A percentile compares a stretch with the other conserved stretches of the same genome.
phyloP scores from a whole-genome alignment of 2,329 filamentous ascomycete genomes.

The Paraphoma sp. region DNA sequence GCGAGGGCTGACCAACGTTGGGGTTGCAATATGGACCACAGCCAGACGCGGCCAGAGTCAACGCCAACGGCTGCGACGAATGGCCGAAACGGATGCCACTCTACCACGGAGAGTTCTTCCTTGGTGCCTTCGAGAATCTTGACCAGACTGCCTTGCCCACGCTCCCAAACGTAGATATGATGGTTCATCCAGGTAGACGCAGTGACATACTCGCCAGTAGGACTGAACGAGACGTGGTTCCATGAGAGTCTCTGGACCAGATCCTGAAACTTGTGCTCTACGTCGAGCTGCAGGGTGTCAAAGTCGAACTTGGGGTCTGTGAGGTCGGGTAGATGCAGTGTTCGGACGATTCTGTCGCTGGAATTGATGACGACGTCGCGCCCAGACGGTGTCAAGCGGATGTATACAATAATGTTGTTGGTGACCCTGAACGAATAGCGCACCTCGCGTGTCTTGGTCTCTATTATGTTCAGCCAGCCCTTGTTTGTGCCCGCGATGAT shows the following conservation, averaged over 20 bases:
- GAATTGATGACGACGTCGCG: slow-evolving; percentile 90
- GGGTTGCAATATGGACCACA: slow-evolving; percentile 94
- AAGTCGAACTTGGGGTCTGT: slow-evolving; percentile 70
- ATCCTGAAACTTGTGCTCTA: slow-evolving; percentile 98
- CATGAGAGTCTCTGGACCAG: slow-evolving; percentile 93
- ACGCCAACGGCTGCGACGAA: slow-evolving; percentile 90
- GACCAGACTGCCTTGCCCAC: slow-evolving; percentile 88
- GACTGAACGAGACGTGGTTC: slow-evolving; percentile 97
- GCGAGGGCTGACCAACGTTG: slow-evolving; percentile 98
- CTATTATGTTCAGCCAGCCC: slow-evolving; percentile 94
- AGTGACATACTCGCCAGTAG: slow-evolving; percentile 92
- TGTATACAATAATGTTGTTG: slow-evolving; percentile 83
- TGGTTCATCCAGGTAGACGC: slow-evolving; percentile 98
- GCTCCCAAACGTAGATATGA: slow-evolving; percentile 98
- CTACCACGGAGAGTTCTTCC: slow-evolving; percentile 93
- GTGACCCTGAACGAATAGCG: slow-evolving; percentile 91
- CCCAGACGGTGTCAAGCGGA: slow-evolving; percentile 84
- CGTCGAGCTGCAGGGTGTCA: slow-evolving; percentile 84
- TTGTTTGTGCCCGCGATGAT: slow-evolving; percentile 94
- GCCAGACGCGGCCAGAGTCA: slow-evolving; percentile 90
- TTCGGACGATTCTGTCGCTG: slow-evolving; percentile 92
- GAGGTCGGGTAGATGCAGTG: slow-evolving; percentile 84
- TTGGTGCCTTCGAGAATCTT: slow-evolving; percentile 97
- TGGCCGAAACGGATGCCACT: slow-evolving; percentile 92
- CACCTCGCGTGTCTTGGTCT: slow-evolving; percentile 78